Percentiles rank a stretch among this genome's conserved stretches.
Evolutionary conservation across 1,284 basidiomycete genomes (phyloP).

Genomic region (Rhizoctonia solani): DNA sequence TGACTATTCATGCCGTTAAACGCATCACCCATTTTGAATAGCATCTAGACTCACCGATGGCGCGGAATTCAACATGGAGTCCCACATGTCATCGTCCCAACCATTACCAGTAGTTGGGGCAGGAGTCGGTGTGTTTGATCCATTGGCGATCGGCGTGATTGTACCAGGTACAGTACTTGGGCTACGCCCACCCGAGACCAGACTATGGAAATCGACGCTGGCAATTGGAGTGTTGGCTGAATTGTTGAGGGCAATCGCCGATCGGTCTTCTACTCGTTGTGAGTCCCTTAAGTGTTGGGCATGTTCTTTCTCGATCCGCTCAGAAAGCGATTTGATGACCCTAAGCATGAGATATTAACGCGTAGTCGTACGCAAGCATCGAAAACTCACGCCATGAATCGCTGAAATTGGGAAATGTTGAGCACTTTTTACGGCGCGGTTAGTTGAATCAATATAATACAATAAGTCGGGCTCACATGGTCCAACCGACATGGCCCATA

Average conservation of each 20-base stretch:
- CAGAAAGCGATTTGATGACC: constrained; percentile 55
- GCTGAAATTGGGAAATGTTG: constrained; percentile 87
- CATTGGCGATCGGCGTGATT: constrained; percentile 53
- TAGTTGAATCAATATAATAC: constrained; percentile 9
- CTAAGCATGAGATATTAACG: constrained; percentile 39
- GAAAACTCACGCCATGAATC: constrained; percentile 79
- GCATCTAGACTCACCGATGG: constrained; percentile 44
- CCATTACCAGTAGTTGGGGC: constrained; percentile 43
- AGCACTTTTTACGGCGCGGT: constrained; percentile 58
- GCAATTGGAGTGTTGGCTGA: constrained; percentile 48
- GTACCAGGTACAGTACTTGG: constrained; percentile 42
- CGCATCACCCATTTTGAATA: constrained; percentile 31
- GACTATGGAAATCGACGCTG: constrained; percentile 70
- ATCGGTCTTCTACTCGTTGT: constrained; percentile 79
- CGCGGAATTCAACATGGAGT: constrained; percentile 59
- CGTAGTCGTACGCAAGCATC: constrained; percentile 41
- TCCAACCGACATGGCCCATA: constrained; percentile 98
- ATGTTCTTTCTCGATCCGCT: constrained; percentile 85
- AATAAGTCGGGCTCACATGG: constrained; percentile 64
- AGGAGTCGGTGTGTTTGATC: constrained; percentile 47
- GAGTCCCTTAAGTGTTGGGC: constrained; percentile 81
- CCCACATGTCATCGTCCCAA: constrained; percentile 78
- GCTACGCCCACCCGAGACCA: constrained; percentile 61
- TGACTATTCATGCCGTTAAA: constrained; percentile 4
- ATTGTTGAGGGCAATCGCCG: constrained; percentile 48